phyloP scores from a whole-genome alignment of 208 protist species.

The Kentomonas sorsogonicus region DNA sequence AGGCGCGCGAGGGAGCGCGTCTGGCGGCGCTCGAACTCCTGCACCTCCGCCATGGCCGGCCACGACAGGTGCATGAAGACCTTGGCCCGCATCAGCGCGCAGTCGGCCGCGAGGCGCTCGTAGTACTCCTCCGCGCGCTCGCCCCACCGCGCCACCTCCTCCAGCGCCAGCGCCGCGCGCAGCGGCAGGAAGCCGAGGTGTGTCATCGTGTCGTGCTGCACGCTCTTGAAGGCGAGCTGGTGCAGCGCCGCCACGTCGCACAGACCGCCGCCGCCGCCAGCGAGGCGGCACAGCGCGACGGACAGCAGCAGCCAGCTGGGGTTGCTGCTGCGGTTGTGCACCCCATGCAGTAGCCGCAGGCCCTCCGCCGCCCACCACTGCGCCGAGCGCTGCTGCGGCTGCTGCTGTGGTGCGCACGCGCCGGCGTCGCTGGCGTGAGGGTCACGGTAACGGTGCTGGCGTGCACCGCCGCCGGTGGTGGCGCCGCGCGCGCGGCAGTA shows the following conservation, averaged over 20 bases:
- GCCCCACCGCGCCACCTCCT: slow-evolving; percentile 56
- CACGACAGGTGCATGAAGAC: slow-evolving; percentile 78
- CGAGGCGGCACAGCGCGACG: slow-evolving; percentile 49
- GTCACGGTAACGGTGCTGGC: too few species aligned
- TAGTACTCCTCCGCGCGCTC: slow-evolving; percentile 47
- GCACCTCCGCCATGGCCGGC: slow-evolving; percentile 76
- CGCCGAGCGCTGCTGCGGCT: too few species aligned
- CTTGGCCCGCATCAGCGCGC: slow-evolving; percentile 71
- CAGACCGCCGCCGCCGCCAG: too few species aligned
- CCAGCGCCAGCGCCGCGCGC: slow-evolving; percentile 41
- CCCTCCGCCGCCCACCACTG: slow-evolving; percentile 48
- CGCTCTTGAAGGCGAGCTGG: slow-evolving; percentile 77
- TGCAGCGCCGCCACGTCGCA: slow-evolving; percentile 50
- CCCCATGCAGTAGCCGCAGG: slow-evolving; percentile 40
- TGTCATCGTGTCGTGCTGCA: slow-evolving; percentile 87
- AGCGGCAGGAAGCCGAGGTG: slow-evolving; percentile 84
- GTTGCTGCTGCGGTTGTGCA: slow-evolving; percentile 74
- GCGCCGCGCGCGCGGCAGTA: too few species aligned
- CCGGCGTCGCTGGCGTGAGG: too few species aligned
- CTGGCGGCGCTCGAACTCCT: slow-evolving; percentile 58
- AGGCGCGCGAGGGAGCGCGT: slow-evolving; percentile 50
- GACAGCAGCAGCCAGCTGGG: slow-evolving; percentile 72
- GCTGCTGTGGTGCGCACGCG: too few species aligned
- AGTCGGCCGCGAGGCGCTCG: slow-evolving; percentile 45
- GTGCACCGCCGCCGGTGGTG: too few species aligned